phyloP scores from a whole-genome alignment of 768 basidiomycete species.

The Lactarius pseudohatsudake region DNA sequence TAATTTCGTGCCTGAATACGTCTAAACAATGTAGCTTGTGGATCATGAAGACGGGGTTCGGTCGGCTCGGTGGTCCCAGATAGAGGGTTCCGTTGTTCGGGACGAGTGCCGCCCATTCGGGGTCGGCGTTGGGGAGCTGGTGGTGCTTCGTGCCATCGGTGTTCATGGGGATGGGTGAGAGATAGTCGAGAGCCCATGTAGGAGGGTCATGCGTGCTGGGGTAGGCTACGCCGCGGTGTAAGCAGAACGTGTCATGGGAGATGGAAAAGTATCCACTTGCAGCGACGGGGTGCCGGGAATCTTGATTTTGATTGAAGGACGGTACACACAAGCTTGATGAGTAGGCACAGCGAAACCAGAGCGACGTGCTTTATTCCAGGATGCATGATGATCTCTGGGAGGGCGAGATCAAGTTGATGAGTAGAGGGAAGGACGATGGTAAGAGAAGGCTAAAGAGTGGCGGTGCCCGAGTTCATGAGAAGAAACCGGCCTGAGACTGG shows the following conservation, averaged over 20 bases:
- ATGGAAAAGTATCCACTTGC: neutral
- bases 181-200: too few relatives aligned
- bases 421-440: neutral
- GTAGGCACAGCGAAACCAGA: slow-evolving; percentile 7
- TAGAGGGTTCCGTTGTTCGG: too few relatives aligned
- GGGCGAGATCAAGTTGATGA: neutral
- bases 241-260: neutral
- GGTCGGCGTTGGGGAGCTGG: too few relatives aligned
- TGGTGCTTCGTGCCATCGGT: too few relatives aligned
- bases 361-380: neutral
- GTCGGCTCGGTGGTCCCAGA: too few relatives aligned
- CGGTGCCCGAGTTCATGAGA: neutral
- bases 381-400: neutral
- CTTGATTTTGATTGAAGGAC: neutral
- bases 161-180: too few relatives aligned
- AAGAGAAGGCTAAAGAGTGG: neutral
- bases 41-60: too few relatives aligned
- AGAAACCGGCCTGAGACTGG: neutral
- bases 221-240: slow-evolving; percentile 5
- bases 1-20: too few relatives aligned
- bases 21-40: too few relatives aligned
- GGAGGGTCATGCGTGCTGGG: too few relatives aligned
- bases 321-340: slow-evolving; percentile 13
- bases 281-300: neutral
- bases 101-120: too few relatives aligned